These are phyloP conservation scores for Thelephora terrestris DNA, from an alignment of 1,284 basidiomycete species.

Conservation along the genomic window DNA sequence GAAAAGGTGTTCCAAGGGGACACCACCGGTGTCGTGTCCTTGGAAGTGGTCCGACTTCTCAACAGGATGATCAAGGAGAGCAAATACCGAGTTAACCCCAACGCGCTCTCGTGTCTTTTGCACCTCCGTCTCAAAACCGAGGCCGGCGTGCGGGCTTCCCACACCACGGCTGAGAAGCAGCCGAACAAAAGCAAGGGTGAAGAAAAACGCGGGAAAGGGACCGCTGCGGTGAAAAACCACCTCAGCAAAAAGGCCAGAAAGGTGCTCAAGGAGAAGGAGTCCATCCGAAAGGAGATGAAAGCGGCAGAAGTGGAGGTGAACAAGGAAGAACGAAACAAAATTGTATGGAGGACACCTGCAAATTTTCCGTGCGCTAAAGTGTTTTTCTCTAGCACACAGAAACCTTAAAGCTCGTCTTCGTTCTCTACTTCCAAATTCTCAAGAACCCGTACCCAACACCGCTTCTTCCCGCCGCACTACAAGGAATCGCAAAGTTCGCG, in stretches of 20 bases:
- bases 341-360: slow-evolving; percentile 35
- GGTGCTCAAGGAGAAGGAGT: slow-evolving; percentile 72
- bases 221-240: slow-evolving; percentile 55
- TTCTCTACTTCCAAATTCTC: slow-evolving; percentile 93
- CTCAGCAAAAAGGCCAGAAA: slow-evolving; percentile 84
- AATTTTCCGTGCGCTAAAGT: slow-evolving; percentile 7
- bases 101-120: slow-evolving; percentile 79
- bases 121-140: slow-evolving; percentile 86
- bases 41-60: slow-evolving; percentile 85
- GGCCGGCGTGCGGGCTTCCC: slow-evolving; percentile 69
- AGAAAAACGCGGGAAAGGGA: slow-evolving; percentile 42
- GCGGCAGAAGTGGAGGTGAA: slow-evolving; percentile 95
- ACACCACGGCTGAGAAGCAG: slow-evolving; percentile 52
- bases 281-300: slow-evolving; percentile 80
- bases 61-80: slow-evolving; percentile 97
- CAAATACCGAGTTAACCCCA: slow-evolving; percentile 83
- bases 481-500: slow-evolving; percentile 88
- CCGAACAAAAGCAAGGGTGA: slow-evolving; percentile 25
- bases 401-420: slow-evolving; percentile 95
- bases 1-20: slow-evolving; percentile 78
- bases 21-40: slow-evolving; percentile 66
- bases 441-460: slow-evolving; percentile 80
- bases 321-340: slow-evolving; percentile 78
- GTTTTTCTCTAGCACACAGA: slow-evolving; percentile 76
- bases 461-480: slow-evolving; percentile 80